These are phyloP conservation scores for Nannochloropsis salina DNA, from an alignment of 108 stramenopile genomes.

Conservation along the genomic window DNA sequence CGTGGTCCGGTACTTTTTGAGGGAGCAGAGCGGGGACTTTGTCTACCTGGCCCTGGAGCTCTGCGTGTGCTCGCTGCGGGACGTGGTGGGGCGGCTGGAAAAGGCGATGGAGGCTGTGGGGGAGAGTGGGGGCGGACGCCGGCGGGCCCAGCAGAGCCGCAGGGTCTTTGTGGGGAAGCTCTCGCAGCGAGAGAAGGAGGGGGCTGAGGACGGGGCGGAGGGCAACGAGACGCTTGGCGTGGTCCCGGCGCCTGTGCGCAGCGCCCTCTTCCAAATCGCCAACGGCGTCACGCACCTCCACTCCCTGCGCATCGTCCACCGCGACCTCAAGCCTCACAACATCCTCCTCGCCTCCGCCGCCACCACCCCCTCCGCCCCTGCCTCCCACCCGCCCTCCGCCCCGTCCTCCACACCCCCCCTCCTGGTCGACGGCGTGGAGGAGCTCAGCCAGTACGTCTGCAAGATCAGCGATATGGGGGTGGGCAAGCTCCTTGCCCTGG, in stretches of 20 bases:
- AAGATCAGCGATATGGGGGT: conserved; percentile 96
- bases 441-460: conserved; percentile 65
- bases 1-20: conserved; percentile 56
- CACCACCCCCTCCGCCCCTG: background rate
- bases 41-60: conserved; percentile 88
- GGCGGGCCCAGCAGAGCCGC: background rate
- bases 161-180: background rate
- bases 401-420: conserved; percentile 21
- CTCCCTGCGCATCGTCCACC: conserved; percentile 78
- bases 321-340: conserved; percentile 78
- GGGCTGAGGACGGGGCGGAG: background rate
- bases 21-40: conserved; percentile 74
- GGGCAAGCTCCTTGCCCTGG: conserved; percentile 70
- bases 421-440: conserved; percentile 40
- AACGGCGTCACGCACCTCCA: conserved; percentile 80
- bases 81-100: conserved; percentile 52
- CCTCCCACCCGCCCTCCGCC: background rate
- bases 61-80: conserved; percentile 78
- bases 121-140: background rate
- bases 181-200: background rate
- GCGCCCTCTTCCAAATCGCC: conserved; percentile 69
- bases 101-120: conserved; percentile 22
- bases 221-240: background rate
- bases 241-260: conserved; percentile 22
- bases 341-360: conserved; percentile 64